Evolutionary conservation across 148 eudicot species (phyloP).

Genomic region (Amaranthus hypochondriacus): DNA sequence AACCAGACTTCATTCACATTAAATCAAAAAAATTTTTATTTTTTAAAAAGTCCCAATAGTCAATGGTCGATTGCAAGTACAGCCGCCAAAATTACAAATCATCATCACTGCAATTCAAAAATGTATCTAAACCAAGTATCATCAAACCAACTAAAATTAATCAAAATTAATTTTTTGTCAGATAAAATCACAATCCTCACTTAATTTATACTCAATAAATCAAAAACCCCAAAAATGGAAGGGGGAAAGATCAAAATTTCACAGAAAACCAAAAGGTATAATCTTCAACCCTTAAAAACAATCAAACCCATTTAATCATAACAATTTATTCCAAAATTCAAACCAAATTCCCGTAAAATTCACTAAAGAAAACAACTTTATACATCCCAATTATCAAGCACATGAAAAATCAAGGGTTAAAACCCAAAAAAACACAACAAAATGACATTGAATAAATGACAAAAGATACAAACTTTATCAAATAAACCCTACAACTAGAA

Average conservation of each 20-base stretch:
- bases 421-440: not conserved
- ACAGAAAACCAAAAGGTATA: not conserved
- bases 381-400: not conserved
- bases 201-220: not conserved
- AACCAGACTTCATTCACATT: not conserved
- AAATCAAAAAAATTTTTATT: not conserved
- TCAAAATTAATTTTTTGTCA: not conserved
- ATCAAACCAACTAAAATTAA: not conserved
- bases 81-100: conserved; percentile 7
- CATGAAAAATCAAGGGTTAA: not conserved
- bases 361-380: too few species aligned
- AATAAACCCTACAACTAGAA: not conserved
- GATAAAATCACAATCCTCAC: not conserved
- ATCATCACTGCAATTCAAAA: not conserved
- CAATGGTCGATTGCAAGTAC: not conserved
- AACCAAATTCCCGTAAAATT: not conserved
- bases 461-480: conserved; percentile 10
- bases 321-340: not conserved
- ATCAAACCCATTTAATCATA: not conserved
- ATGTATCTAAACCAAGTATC: conserved; percentile 1
- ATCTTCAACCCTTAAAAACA: not conserved
- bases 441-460: not conserved
- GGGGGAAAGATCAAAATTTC: too few species aligned
- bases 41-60: not conserved
- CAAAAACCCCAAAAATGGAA: not conserved